A percentile compares a stretch with the other conserved stretches of the same genome.
Evolutionary conservation across 495 filamentous ascomycete genomes (phyloP).

Genomic region (Chaetomium tenue): DNA sequence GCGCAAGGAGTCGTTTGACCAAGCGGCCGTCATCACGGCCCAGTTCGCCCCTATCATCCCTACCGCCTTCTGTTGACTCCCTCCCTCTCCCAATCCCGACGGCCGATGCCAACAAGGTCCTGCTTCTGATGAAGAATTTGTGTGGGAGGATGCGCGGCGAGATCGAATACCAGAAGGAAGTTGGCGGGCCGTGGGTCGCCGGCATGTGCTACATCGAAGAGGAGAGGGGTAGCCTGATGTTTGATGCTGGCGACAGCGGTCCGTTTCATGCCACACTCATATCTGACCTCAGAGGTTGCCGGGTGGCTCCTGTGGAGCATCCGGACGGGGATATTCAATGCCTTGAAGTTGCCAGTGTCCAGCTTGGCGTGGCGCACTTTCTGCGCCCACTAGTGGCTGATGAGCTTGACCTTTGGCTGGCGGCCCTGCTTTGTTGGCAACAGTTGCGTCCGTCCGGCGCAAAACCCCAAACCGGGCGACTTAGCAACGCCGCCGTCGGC

Average conservation of each 20-base stretch:
- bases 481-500: constrained; percentile 24
- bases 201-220: constrained; percentile 68
- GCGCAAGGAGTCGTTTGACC: constrained; percentile 43
- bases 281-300: constrained; percentile 82
- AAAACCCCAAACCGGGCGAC: constrained; percentile 32
- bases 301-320: constrained; percentile 66
- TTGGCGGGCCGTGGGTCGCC: constrained; percentile 55
- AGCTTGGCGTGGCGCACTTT: constrained; percentile 66
- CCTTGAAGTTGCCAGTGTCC: constrained; percentile 73
- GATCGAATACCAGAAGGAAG: constrained; percentile 60
- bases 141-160: constrained; percentile 70
- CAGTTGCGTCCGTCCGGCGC: constrained; percentile 63
- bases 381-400: constrained; percentile 69
- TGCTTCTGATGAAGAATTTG: constrained; percentile 65
- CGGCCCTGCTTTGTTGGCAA: constrained; percentile 91
- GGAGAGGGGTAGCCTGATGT: constrained; percentile 62
- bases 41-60: constrained; percentile 48
- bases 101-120: constrained; percentile 60
- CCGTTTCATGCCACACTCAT: constrained; percentile 56
- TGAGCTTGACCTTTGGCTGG: constrained; percentile 88
- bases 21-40: constrained; percentile 52
- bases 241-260: constrained; percentile 54
- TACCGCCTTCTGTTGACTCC: constrained; percentile 53
- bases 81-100: constrained; percentile 57
- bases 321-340: constrained; percentile 65